Conservation (phyloP, 495 filamentous ascomycete genomes). For the Penicillium cinerascens region DNA sequence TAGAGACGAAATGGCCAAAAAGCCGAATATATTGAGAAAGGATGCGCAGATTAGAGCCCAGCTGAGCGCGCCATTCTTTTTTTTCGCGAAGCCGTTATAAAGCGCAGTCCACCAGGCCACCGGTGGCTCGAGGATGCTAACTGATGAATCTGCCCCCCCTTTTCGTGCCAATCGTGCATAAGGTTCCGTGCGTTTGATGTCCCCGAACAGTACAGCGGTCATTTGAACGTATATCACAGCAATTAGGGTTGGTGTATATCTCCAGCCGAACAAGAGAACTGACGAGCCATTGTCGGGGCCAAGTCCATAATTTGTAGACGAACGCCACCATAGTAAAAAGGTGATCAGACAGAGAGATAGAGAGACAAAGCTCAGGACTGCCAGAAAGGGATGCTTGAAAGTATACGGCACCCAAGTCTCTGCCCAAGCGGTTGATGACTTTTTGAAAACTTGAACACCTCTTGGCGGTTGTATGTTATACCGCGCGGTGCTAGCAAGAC, state of each 20-base stretch:
- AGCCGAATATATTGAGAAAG: conserved; percentile 29
- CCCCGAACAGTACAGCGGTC: conserved; percentile 22
- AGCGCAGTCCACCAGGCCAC: conserved; percentile 28
- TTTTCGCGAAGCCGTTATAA: conserved; percentile 20
- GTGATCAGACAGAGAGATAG: conserved; percentile 6
- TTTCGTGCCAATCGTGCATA: conserved; percentile 31
- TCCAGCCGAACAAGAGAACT: conserved; percentile 26
- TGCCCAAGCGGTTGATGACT: neutral
- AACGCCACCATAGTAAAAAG: conserved; percentile 18
- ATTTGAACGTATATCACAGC: conserved; percentile 32
- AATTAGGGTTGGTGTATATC: conserved; percentile 31
- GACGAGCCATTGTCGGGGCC: conserved; percentile 28
- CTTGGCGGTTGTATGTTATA: neutral
- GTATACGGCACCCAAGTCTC: conserved; percentile 15
- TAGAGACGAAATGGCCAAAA: conserved; percentile 31
- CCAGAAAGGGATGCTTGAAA: conserved; percentile 6
- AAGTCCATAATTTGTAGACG: conserved; percentile 23
- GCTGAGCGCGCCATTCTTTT: conserved; percentile 21
- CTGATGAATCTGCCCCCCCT: conserved; percentile 18
- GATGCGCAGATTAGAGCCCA: conserved; percentile 28
- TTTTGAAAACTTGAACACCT: neutral
- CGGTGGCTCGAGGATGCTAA: conserved; percentile 21
- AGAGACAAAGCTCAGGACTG: conserved; percentile 1
- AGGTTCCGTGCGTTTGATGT: conserved; percentile 33
- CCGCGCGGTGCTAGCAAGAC: neutral